Percentiles rank a stretch among this genome's conserved stretches.
These are phyloP conservation scores for Escovopsis sp. DNA, from an alignment of 2,329 filamentous ascomycete genomes.

Conservation along the genomic window DNA sequence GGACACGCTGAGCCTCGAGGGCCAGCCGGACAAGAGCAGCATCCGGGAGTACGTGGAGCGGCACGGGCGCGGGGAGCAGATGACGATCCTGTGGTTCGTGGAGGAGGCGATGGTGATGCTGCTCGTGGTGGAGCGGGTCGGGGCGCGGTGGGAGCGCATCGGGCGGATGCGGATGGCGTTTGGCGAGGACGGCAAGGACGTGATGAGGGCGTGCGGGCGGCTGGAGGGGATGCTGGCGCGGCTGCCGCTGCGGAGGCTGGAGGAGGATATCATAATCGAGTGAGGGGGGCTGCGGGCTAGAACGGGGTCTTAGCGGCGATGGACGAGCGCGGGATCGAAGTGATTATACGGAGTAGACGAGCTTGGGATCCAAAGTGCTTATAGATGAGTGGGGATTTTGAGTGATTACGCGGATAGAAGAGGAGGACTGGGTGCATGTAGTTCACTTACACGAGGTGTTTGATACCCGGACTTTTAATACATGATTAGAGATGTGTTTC, in stretches of 20 bases:
- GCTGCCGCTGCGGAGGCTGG: conserved; percentile 18
- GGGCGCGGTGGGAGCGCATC: conserved; percentile 17
- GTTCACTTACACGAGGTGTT: too few relatives aligned
- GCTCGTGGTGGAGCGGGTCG: conserved; percentile 17
- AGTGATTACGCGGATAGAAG: too few relatives aligned
- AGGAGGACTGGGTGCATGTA: too few relatives aligned
- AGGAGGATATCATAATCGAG: conserved; percentile 20
- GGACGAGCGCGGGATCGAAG: too few relatives aligned
- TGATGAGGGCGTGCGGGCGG: conserved; percentile 15
- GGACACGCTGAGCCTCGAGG: background rate
- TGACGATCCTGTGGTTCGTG: conserved; percentile 22
- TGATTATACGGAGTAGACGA: too few relatives aligned
- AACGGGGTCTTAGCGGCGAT: background rate
- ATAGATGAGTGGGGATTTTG: too few relatives aligned
- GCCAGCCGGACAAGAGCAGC: conserved; percentile 6
- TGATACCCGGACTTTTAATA: too few relatives aligned
- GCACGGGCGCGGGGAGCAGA: conserved; percentile 20
- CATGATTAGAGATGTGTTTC: too few relatives aligned
- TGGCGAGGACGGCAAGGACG: conserved; percentile 18
- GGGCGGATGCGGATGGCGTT: conserved; percentile 23
- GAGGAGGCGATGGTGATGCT: conserved; percentile 20
- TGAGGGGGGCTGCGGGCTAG: conserved; percentile 4
- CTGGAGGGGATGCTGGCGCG: conserved; percentile 18
- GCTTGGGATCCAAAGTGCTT: too few relatives aligned
- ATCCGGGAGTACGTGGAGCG: conserved; percentile 20